Conservation (phyloP, 495 filamentous ascomycete species). For the Penicillium psychrofluorescens region DNA sequence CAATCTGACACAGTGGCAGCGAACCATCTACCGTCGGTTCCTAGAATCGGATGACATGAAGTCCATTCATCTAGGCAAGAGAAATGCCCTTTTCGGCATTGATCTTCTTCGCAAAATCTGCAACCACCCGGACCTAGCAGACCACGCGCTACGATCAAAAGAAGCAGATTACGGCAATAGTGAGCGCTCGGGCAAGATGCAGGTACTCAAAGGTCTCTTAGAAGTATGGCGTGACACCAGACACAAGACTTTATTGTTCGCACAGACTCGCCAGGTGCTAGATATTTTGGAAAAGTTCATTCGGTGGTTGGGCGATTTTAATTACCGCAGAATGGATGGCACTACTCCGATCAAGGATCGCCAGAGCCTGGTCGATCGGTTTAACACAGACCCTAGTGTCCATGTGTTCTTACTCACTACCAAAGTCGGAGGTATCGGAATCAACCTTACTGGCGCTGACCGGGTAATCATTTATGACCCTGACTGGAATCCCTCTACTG, state of each 20-base stretch:
- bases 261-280: conserved; percentile 86
- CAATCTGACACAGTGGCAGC: conserved; percentile 72
- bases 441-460: conserved; percentile 91
- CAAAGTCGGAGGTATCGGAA: conserved; percentile 86
- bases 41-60: conserved; percentile 77
- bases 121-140: conserved; percentile 86
- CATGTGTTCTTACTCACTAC: conserved; percentile 92
- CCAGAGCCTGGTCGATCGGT: conserved; percentile 79
- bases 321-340: conserved; percentile 88
- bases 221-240: conserved; percentile 79
- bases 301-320: conserved; percentile 54
- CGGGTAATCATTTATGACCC: conserved; percentile 97
- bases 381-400: conserved; percentile 72
- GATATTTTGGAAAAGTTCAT: conserved; percentile 85
- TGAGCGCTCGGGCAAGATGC: conserved; percentile 86
- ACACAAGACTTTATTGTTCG: conserved; percentile 87
- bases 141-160: conserved; percentile 52
- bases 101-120: conserved; percentile 93
- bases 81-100: conserved; percentile 80
- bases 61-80: conserved; percentile 62
- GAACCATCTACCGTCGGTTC: conserved; percentile 69
- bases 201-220: conserved; percentile 76
- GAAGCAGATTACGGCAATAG: conserved; percentile 63
- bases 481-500: conserved; percentile 95
- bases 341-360: conserved; percentile 75